phyloP scores from a whole-genome alignment of 768 basidiomycete species.

The Suillus alpinus region DNA sequence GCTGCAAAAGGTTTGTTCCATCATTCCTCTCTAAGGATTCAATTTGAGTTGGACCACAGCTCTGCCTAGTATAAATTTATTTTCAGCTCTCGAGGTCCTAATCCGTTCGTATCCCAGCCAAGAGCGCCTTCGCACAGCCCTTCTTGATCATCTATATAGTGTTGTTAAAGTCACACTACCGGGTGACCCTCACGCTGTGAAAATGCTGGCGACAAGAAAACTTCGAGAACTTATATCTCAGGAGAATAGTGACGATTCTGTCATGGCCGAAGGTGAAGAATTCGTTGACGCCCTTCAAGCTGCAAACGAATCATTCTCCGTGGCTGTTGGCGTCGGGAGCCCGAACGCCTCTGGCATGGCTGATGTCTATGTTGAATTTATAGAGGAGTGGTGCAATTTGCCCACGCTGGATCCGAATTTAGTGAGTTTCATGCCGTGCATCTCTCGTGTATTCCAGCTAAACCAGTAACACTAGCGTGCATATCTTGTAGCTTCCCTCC shows the following conservation, averaged over 20 bases:
- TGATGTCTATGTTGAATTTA: conserved; percentile 41
- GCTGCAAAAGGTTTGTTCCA: conserved; percentile 64
- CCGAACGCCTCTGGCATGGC: conserved; percentile 24
- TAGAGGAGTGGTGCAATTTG: conserved; percentile 45
- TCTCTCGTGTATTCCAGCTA: conserved; percentile 13
- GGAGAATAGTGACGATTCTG: conserved; percentile 16
- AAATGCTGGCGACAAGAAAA: conserved; percentile 37
- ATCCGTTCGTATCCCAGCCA: conserved; percentile 43
- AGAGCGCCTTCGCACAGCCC: conserved; percentile 32
- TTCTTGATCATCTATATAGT: conserved; percentile 44
- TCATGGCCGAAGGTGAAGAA: conserved; percentile 15
- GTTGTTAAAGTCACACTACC: conserved; percentile 38
- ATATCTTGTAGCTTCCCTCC: conserved; percentile 51
- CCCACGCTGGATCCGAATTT: conserved; percentile 29
- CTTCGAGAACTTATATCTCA: conserved; percentile 27
- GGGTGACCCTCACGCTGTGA: conserved; percentile 35
- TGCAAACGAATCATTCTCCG: conserved; percentile 28
- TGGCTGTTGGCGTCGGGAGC: conserved; percentile 26
- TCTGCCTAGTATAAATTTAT: conserved; percentile 39
- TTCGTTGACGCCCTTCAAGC: conserved; percentile 28
- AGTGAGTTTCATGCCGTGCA: conserved; percentile 20
- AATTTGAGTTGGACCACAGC: conserved; percentile 22
- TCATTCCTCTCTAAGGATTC: conserved; percentile 12
- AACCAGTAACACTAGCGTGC: conserved; percentile 38
- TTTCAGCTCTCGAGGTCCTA: conserved; percentile 40